phyloP scores from a whole-genome alignment of 2,329 filamentous ascomycete species.

The Colletotrichum falcatum region DNA sequence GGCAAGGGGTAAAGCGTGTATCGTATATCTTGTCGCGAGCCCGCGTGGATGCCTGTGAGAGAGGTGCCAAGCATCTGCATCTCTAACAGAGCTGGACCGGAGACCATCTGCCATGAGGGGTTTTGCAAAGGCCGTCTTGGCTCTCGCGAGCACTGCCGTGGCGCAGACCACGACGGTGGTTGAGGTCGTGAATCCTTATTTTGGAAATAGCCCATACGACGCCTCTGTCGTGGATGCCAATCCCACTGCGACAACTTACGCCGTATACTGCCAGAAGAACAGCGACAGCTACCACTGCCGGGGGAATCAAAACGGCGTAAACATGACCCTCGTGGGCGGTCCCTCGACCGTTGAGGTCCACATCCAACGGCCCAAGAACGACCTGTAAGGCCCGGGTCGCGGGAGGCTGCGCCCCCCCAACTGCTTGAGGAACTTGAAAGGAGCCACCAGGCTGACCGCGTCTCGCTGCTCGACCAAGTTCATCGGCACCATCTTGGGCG shows the following conservation, averaged over 20 bases:
- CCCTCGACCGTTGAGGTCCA: constrained; percentile 45
- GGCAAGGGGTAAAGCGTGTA: background rate
- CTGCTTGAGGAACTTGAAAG: no score
- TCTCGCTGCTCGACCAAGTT: constrained; percentile 12
- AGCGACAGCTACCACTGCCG: constrained; percentile 45
- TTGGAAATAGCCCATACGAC: constrained; percentile 43
- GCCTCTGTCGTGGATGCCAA: constrained; percentile 49
- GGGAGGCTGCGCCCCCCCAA: background rate
- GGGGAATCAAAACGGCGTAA: constrained; percentile 32
- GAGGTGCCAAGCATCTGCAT: background rate
- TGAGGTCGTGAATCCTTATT: constrained; percentile 46
- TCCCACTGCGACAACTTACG: constrained; percentile 47
- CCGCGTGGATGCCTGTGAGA: no score
- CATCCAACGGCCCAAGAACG: constrained; percentile 1
- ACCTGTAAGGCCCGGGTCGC: background rate
- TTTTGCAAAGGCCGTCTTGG: constrained; percentile 3
- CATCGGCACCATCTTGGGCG: constrained; percentile 10
- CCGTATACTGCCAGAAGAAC: constrained; percentile 45
- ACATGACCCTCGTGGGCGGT: constrained; percentile 48
- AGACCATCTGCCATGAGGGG: background rate
- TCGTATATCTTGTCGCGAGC: background rate
- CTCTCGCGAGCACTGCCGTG: constrained; percentile 36
- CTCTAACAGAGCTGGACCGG: background rate
- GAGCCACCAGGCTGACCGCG: background rate
- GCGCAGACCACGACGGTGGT: constrained; percentile 46